phyloP scores from a whole-genome alignment of 345 rosid species.

The Citrus sp. region DNA sequence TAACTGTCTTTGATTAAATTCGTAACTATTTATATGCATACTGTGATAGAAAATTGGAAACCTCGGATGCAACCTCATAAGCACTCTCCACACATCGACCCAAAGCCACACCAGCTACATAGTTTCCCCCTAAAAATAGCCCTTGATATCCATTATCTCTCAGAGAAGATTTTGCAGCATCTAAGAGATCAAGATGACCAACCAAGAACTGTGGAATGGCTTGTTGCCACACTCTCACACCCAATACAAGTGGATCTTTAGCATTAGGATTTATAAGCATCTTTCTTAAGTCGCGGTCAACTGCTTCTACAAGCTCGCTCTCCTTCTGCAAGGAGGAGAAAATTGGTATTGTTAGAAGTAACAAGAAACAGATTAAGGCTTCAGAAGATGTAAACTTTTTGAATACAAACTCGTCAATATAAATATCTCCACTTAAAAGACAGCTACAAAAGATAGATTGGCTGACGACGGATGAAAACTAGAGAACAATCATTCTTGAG shows the following conservation, averaged over 20 bases:
- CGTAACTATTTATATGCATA: constrained; percentile 42
- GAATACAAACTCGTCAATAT: background rate
- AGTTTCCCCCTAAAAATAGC: constrained; percentile 75
- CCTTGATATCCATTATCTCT: constrained; percentile 55
- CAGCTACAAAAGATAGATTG: background rate
- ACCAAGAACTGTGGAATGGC: constrained; percentile 93
- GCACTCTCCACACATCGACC: constrained; percentile 89
- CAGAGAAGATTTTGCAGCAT: constrained; percentile 56
- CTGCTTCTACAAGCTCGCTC: constrained; percentile 75
- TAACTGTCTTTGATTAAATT: background rate
- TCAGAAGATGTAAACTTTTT: background rate
- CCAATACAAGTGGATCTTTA: constrained; percentile 63
- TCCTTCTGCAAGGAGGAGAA: constrained; percentile 45
- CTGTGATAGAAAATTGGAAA: constrained; percentile 57
- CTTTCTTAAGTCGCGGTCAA: constrained; percentile 84
- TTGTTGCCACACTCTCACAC: constrained; percentile 85
- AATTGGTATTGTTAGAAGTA: constrained; percentile 1
- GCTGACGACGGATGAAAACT: background rate
- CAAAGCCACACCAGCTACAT: constrained; percentile 83
- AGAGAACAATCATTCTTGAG: too few species aligned
- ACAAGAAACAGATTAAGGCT: background rate
- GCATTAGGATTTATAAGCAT: constrained; percentile 80
- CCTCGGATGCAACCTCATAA: constrained; percentile 70
- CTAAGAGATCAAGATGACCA: constrained; percentile 76
- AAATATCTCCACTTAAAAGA: background rate